Conservation (phyloP, 331 rosid genomes). For the Stylosanthes scabra region DNA sequence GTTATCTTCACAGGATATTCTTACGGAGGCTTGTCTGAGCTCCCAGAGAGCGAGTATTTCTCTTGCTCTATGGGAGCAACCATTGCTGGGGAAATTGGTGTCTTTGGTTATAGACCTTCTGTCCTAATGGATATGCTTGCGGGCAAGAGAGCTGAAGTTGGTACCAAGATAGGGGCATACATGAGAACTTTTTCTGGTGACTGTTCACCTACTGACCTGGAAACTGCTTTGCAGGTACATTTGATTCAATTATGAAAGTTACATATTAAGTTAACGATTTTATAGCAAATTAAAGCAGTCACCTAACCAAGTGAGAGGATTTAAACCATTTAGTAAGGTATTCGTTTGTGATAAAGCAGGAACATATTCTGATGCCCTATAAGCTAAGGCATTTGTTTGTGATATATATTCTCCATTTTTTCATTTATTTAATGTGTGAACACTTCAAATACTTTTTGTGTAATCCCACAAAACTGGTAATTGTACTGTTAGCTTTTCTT, state of each 20-base stretch:
- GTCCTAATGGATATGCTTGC: conserved; percentile 96
- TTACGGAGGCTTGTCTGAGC: conserved; percentile 97
- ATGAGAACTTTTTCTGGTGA: conserved; percentile 95
- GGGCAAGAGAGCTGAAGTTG: conserved; percentile 98
- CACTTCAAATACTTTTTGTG: not conserved
- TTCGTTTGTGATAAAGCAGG: conserved; percentile 23
- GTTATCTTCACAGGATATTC: conserved; percentile 97
- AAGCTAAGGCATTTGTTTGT: not conserved
- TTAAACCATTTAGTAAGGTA: conserved; percentile 3
- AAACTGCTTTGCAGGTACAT: conserved; percentile 96
- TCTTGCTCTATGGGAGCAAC: conserved; percentile 98
- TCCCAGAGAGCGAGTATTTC: conserved; percentile 79
- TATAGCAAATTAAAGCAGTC: conserved; percentile 21
- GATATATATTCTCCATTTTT: not conserved
- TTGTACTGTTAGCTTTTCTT: conserved; percentile 13
- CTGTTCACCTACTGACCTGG: conserved; percentile 96
- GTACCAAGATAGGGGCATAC: conserved; percentile 92
- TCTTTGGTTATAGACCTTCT: conserved; percentile 95
- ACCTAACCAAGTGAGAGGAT: conserved; percentile 3
- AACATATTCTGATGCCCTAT: not conserved
- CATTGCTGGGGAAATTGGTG: conserved; percentile 97
- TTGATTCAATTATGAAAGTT: conserved; percentile 30
- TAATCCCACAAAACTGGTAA: conserved; percentile 1
- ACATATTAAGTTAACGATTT: conserved; percentile 23
- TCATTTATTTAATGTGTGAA: not conserved